These are phyloP conservation scores for Athelia psychrophila DNA, from an alignment of 1,284 basidiomycete genomes.

Conservation along the genomic window DNA sequence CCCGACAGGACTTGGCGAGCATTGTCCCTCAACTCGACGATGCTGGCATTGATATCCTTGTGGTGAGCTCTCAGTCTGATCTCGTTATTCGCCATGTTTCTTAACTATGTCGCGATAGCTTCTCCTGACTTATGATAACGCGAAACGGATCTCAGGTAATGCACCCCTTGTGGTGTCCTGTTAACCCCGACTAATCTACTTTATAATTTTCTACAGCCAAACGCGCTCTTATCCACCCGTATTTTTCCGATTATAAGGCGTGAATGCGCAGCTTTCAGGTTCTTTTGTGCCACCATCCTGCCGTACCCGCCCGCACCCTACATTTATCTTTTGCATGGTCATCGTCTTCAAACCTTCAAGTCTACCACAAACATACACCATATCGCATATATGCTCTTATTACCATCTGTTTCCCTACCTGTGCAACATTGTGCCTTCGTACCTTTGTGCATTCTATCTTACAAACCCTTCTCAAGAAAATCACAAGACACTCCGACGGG, in stretches of 20 bases:
- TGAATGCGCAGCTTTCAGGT: conserved; percentile 11
- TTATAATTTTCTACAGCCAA: conserved; percentile 55
- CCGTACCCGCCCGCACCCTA: neutral
- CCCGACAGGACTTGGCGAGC: conserved; percentile 59
- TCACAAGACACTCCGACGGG: neutral
- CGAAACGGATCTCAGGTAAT: conserved; percentile 89
- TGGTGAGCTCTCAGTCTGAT: conserved; percentile 39
- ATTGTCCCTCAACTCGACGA: conserved; percentile 72
- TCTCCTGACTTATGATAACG: conserved; percentile 90
- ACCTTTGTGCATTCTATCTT: neutral
- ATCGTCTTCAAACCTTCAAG: neutral
- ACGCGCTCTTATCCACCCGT: conserved; percentile 81
- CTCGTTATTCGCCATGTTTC: neutral
- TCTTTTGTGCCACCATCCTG: neutral
- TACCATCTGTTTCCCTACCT: neutral
- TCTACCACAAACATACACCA: neutral
- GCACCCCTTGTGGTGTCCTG: conserved; percentile 4
- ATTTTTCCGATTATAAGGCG: conserved; percentile 60
- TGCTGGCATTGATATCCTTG: conserved; percentile 75
- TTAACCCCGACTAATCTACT: neutral
- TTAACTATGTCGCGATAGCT: conserved; percentile 41
- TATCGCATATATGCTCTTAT: too few relatives aligned
- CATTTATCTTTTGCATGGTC: neutral
- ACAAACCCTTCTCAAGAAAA: neutral
- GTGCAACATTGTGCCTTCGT: too few relatives aligned